Evolutionary conservation across 148 eudicot species (phyloP).

Genomic region (Silene conica): DNA sequence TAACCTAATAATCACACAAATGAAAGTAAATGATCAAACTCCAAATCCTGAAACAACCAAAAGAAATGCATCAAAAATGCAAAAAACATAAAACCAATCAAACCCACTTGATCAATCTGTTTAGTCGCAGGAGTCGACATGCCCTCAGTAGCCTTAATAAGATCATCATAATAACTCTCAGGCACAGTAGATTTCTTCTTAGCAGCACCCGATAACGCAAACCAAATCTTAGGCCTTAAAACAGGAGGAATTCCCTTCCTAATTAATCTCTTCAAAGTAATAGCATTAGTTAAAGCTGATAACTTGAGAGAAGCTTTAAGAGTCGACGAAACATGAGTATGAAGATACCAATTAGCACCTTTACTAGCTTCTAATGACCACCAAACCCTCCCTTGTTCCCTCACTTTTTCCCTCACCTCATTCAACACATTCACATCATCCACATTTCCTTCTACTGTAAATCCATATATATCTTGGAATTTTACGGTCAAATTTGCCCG

Average conservation of each 20-base stretch:
- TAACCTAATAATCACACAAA: slow-evolving; percentile 1
- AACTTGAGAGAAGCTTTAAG: slow-evolving; percentile 69
- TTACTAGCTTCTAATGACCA: slow-evolving; percentile 90
- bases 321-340: slow-evolving; percentile 52
- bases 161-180: slow-evolving; percentile 80
- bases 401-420: slow-evolving; percentile 91
- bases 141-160: slow-evolving; percentile 66
- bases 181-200: slow-evolving; percentile 97
- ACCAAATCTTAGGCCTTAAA: slow-evolving; percentile 90
- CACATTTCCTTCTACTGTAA: slow-evolving; percentile 94
- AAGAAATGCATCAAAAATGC: background rate
- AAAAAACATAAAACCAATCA: background rate
- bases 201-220: slow-evolving; percentile 86
- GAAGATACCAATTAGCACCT: slow-evolving; percentile 90
- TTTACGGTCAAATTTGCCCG: slow-evolving; percentile 88
- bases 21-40: background rate
- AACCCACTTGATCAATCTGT: slow-evolving; percentile 96
- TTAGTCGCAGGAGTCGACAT: slow-evolving; percentile 78
- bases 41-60: slow-evolving; percentile 3
- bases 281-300: slow-evolving; percentile 64
- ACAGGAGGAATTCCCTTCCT: slow-evolving; percentile 88
- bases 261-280: slow-evolving; percentile 72
- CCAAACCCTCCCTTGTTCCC: slow-evolving; percentile 89
- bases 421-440: slow-evolving; percentile 97
- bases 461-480: slow-evolving; percentile 87